These are phyloP conservation scores for Taphrina betulina DNA, from an alignment of 1,139 yeast genomes.

Conservation along the genomic window DNA sequence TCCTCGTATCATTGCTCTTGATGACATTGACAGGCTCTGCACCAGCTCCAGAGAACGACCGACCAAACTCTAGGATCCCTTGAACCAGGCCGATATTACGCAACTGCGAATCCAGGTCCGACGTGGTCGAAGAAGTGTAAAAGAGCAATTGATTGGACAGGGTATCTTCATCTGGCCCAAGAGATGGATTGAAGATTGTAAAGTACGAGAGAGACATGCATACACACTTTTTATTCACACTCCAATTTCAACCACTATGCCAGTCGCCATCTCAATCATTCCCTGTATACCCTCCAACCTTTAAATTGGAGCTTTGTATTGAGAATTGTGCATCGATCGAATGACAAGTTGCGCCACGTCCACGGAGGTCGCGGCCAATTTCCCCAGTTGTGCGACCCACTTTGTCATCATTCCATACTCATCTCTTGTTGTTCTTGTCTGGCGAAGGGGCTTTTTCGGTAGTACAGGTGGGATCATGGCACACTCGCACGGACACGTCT, in stretches of 20 bases:
- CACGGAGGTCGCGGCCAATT: no score
- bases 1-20: slow-evolving; percentile 37
- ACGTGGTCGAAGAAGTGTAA: slow-evolving; percentile 37
- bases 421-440: no score
- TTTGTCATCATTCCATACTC: no score
- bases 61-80: slow-evolving; percentile 39
- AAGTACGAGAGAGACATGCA: slow-evolving; percentile 38
- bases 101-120: slow-evolving; percentile 38
- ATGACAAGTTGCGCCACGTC: no score
- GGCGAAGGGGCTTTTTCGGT: no score
- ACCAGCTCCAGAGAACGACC: slow-evolving; percentile 27
- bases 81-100: slow-evolving; percentile 39
- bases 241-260: no score
- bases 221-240: no score
- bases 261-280: no score
- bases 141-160: slow-evolving; percentile 39
- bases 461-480: not conserved
- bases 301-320: no score
- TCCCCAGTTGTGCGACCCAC: no score
- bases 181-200: slow-evolving; percentile 39
- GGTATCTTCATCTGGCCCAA: slow-evolving; percentile 39
- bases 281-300: no score
- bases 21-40: slow-evolving; percentile 36
- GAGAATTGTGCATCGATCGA: no score
- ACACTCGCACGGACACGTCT: slow-evolving; percentile 31